Conservation (phyloP, 169 alveolate species). For the Prorocentrum cordatum region DNA sequence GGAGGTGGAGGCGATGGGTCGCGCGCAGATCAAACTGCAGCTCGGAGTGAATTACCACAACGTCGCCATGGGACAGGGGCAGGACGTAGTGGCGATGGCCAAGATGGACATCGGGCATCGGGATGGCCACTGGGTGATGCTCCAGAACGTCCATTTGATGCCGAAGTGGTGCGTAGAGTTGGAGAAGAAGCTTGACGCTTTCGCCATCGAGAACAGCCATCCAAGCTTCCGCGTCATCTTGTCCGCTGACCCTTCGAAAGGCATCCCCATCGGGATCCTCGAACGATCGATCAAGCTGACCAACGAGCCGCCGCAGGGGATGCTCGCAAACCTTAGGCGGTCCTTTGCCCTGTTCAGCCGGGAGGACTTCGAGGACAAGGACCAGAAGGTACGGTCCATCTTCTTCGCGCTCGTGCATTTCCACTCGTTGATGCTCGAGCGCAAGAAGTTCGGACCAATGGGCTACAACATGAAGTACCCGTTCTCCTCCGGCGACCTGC, state of each 20-base stretch:
- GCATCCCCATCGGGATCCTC: constrained; percentile 90
- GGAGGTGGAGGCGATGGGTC: constrained; percentile 82
- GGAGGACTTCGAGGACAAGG: constrained; percentile 76
- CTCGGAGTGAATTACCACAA: constrained; percentile 84
- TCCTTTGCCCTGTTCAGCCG: constrained; percentile 90
- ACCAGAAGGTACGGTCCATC: constrained; percentile 82
- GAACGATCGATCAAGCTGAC: constrained; percentile 93
- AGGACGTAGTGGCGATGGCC: constrained; percentile 88
- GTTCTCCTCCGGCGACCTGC: constrained; percentile 89
- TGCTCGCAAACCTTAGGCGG: constrained; percentile 90
- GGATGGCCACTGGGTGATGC: constrained; percentile 95
- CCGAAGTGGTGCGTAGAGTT: constrained; percentile 88
- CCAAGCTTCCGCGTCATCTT: constrained; percentile 88
- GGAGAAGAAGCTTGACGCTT: constrained; percentile 89
- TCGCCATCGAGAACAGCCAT: constrained; percentile 90
- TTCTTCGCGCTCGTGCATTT: constrained; percentile 92
- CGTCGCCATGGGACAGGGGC: constrained; percentile 92
- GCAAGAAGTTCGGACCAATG: constrained; percentile 95
- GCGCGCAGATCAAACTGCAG: constrained; percentile 72
- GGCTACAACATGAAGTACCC: constrained; percentile 97
- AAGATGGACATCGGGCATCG: constrained; percentile 87
- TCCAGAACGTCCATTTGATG: constrained; percentile 91
- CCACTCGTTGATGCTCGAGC: constrained; percentile 93
- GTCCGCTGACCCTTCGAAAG: constrained; percentile 88
- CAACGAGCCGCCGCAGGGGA: constrained; percentile 79